These are phyloP conservation scores for Aspergillus flavus DNA, from an alignment of 2,329 filamentous ascomycete genomes.

Conservation along the genomic window DNA sequence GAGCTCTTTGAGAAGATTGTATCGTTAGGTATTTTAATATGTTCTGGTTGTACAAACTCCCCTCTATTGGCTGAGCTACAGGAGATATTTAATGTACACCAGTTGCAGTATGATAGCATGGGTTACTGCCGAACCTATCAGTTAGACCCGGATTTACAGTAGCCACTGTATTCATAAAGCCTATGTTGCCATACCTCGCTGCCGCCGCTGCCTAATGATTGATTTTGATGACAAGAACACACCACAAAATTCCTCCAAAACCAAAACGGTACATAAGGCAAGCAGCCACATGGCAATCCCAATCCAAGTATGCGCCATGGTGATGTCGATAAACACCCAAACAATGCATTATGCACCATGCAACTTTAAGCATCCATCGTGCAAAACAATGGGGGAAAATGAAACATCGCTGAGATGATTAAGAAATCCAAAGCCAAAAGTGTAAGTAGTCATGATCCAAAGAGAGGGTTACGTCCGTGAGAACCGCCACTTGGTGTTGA, in stretches of 20 bases:
- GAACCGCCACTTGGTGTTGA: constrained; percentile 1
- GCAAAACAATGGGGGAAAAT: neutral
- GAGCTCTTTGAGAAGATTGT: neutral
- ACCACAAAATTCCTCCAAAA: neutral
- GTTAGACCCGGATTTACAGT: neutral
- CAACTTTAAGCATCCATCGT: neutral
- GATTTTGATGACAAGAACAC: no score
- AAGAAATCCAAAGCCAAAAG: neutral
- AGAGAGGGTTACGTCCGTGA: neutral
- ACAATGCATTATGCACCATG: neutral
- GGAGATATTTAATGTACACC: neutral
- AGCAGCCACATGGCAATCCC: neutral
- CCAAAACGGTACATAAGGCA: neutral
- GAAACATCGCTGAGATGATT: neutral
- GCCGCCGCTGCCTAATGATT: neutral
- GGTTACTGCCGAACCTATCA: neutral
- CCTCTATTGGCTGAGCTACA: neutral
- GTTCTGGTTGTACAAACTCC: neutral
- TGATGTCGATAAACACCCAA: neutral
- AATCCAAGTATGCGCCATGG: neutral
- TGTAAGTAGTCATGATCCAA: neutral
- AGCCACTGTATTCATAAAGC: neutral
- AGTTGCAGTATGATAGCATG: neutral
- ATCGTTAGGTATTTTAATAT: neutral
- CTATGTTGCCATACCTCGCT: neutral